Conservation (phyloP, 305 asterid species). For the Euphrasia arctica region DNA sequence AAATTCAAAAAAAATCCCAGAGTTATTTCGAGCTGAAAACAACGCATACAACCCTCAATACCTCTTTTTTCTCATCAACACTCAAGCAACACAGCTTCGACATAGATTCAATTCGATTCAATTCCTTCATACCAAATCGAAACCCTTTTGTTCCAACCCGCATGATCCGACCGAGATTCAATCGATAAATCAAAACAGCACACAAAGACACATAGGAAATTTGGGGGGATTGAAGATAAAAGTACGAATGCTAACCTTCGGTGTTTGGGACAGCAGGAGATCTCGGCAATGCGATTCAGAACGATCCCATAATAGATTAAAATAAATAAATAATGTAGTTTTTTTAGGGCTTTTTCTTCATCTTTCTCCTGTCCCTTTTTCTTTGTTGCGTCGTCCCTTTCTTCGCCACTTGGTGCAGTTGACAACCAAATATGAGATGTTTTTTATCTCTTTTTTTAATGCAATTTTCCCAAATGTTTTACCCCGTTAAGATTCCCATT, state of each 20-base stretch:
- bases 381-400: slow-evolving; percentile 5
- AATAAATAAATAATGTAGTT: slow-evolving; percentile 14
- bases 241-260: slow-evolving; percentile 32
- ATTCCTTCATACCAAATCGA: slow-evolving; percentile 17
- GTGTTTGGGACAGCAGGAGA: slow-evolving; percentile 27
- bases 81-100: slow-evolving; percentile 6
- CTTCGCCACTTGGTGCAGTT: slow-evolving; percentile 5
- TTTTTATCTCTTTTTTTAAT: not conserved
- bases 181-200: not conserved
- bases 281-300: slow-evolving; percentile 37
- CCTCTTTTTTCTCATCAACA: slow-evolving; percentile 4
- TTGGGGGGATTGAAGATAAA: slow-evolving; percentile 18
- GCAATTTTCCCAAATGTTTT: not conserved
- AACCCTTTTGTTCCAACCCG: slow-evolving; percentile 24
- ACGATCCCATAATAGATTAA: slow-evolving; percentile 5
- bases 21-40: slow-evolving; percentile 21
- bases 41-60: not conserved
- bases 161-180: not conserved
- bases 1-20: slow-evolving; percentile 11
- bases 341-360: slow-evolving; percentile 35
- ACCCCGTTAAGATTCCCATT: not conserved
- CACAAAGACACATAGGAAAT: not conserved
- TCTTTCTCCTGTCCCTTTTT: slow-evolving; percentile 17
- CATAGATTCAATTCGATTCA: slow-evolving; percentile 29
- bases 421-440: slow-evolving; percentile 7